Base-by-base conservation (phyloP, 2,329 filamentous ascomycete species). In the Ciborinia camelliae region DNA sequence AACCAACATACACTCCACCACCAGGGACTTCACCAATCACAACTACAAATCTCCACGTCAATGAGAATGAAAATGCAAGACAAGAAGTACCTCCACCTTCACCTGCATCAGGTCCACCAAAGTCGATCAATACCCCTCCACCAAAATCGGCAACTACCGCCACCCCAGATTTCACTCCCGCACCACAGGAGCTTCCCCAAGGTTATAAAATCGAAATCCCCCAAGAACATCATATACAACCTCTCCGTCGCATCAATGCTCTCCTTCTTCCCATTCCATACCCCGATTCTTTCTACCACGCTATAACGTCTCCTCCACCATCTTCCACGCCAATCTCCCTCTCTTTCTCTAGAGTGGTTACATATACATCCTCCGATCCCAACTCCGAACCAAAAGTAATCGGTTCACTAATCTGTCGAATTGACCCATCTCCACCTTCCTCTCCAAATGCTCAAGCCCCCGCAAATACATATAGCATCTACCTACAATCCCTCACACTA, bases 261-360 rank as follows among this genome's bases (percentile, higher is more conserved):
- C 81, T 89, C 59, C 81, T 89, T 61, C 83, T 90, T 1, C 85
- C 84, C 58, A 84, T 89, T 65, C 78, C 79, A 74, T 90, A 89
- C 74, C 81, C 84, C 3, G 86, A 89, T 73, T 79, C 80, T 55
- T 89, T 89, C 77, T 90, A 88, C 79, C 76, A 63, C 76, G 82
- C 65, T 79, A 85, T 67, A 80, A 82, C 14, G 72, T 79, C 23
- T 76, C 77, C 28, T 80, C 79, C 45, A 82, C 81, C 66, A 73
- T 48, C 71, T 84, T 85, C 78, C 87, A 48, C n/a, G 2, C 57
- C 55, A 23, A 47, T 62, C 2, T n/a, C 47, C 26, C 26, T 54
- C 47, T 65, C 47, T 15, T 62, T 61, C 50, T 59, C 84, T 65
- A 85, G 86, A 67, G 80, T 85, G 61, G 82, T 89, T 67, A 80